Percentiles rank a stretch among this genome's conserved stretches.
phyloP scores from a whole-genome alignment of 148 eudicot species.

The Amaranthus hypochondriacus region DNA sequence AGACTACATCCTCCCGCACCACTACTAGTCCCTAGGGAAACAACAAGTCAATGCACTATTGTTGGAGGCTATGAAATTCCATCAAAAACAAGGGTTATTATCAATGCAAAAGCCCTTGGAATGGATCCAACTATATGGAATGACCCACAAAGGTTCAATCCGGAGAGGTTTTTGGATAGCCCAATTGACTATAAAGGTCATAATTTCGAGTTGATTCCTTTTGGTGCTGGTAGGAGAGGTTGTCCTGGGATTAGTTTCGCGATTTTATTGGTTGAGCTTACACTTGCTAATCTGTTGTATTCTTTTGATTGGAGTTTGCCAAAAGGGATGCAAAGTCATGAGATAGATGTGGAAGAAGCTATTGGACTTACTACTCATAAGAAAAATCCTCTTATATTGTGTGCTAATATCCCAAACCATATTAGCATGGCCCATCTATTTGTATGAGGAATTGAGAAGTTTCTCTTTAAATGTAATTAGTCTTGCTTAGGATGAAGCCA shows the following conservation, averaged over 20 bases:
- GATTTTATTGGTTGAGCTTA: conserved; percentile 30
- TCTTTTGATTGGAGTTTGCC: conserved; percentile 34
- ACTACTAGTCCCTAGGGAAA: conserved; percentile 44
- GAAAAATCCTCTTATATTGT: conserved; percentile 22
- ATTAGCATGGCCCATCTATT: no score
- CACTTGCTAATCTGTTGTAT: conserved; percentile 39
- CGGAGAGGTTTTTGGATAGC: conserved; percentile 45
- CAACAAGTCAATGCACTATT: conserved; percentile 33
- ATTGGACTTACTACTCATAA: conserved; percentile 24
- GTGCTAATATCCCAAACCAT: neutral
- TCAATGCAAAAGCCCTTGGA: conserved; percentile 41
- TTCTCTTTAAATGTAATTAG: no score
- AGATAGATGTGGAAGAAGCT: conserved; percentile 29
- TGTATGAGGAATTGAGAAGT: no score
- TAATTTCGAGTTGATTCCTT: conserved; percentile 45
- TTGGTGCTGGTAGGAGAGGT: conserved; percentile 50
- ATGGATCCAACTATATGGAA: conserved; percentile 48
- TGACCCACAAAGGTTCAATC: conserved; percentile 32
- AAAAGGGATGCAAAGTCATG: conserved; percentile 21
- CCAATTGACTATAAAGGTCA: conserved; percentile 37
- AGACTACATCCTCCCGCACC: conserved; percentile 61
- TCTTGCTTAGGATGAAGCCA: no score
- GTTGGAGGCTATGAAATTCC: conserved; percentile 45
- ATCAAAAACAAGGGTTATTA: conserved; percentile 40
- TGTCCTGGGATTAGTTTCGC: conserved; percentile 44